Percentiles rank a stretch among this genome's conserved stretches.
These are phyloP conservation scores for Tillandsia leiboldiana DNA, from an alignment of 176 grass and related monocot genomes.

Conservation along the genomic window DNA sequence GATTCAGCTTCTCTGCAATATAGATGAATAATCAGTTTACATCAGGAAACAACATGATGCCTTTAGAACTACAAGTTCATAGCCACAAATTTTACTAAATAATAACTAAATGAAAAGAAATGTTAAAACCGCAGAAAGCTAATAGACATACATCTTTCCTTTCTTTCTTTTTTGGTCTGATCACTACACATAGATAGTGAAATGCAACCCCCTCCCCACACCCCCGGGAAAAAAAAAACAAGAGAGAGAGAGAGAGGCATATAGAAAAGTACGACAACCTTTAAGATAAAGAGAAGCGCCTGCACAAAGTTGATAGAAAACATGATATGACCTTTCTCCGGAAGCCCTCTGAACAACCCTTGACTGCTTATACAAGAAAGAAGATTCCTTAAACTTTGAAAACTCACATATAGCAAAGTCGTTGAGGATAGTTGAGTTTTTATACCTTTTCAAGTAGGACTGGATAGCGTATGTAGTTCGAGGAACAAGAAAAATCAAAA, in stretches of 20 bases:
- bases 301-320: slow-evolving; percentile 96
- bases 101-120: no score
- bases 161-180: neutral
- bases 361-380: slow-evolving; percentile 47
- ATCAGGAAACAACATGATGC: neutral
- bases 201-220: no score
- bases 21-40: neutral
- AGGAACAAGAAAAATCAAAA: slow-evolving; percentile 32
- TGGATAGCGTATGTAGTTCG: slow-evolving; percentile 29
- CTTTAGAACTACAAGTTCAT: no score
- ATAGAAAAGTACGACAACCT: slow-evolving; percentile 12
- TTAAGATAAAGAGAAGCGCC: slow-evolving; percentile 58
- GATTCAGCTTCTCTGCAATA: slow-evolving; percentile 68
- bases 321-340: slow-evolving; percentile 88
- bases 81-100: no score
- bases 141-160: no score
- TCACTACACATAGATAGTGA: neutral
- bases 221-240: neutral
- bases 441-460: slow-evolving; percentile 96
- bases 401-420: slow-evolving; percentile 4
- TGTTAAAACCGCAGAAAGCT: no score
- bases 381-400: slow-evolving; percentile 18
- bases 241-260: neutral
- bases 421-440: slow-evolving; percentile 2
- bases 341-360: slow-evolving; percentile 72